Evolutionary conservation across 805 yeast species (phyloP).

Genomic region (Wickerhamiella brachini): DNA sequence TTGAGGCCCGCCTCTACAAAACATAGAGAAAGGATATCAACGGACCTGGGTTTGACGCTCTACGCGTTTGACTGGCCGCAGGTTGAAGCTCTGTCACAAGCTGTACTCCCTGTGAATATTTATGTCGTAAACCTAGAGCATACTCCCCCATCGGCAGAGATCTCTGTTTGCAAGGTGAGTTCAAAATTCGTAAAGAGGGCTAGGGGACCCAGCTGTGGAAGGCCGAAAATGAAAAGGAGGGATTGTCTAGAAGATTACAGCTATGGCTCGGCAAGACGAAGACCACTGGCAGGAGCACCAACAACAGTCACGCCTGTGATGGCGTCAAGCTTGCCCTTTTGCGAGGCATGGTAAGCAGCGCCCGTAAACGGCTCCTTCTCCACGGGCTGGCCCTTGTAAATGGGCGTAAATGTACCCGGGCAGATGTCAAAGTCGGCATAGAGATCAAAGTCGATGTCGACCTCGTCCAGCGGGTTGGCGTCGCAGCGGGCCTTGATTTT

Average conservation of each 20-base stretch:
- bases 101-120: too few species aligned
- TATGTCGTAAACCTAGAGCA: too few species aligned
- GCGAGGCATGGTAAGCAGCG: conserved; percentile 65
- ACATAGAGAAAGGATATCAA: too few species aligned
- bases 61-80: too few species aligned
- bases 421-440: conserved; percentile 85
- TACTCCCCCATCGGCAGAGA: too few species aligned
- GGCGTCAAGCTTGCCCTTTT: conserved; percentile 65
- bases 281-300: conserved; percentile 88
- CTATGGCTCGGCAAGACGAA: conserved; percentile 32
- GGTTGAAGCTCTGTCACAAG: too few species aligned
- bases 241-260: neutral
- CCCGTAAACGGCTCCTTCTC: conserved; percentile 79
- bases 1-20: too few species aligned
- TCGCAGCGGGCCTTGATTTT: conserved; percentile 75
- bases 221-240: too few species aligned
- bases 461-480: conserved; percentile 65
- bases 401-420: conserved; percentile 76
- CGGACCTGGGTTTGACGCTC: too few species aligned
- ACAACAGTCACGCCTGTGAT: conserved; percentile 65
- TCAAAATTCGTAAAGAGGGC: too few species aligned
- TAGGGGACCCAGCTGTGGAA: too few species aligned
- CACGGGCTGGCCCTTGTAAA: conserved; percentile 57
- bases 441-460: conserved; percentile 86
- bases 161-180: too few species aligned